Conservation (phyloP, 208 protist species). For the Strigomonas culicis region DNA sequence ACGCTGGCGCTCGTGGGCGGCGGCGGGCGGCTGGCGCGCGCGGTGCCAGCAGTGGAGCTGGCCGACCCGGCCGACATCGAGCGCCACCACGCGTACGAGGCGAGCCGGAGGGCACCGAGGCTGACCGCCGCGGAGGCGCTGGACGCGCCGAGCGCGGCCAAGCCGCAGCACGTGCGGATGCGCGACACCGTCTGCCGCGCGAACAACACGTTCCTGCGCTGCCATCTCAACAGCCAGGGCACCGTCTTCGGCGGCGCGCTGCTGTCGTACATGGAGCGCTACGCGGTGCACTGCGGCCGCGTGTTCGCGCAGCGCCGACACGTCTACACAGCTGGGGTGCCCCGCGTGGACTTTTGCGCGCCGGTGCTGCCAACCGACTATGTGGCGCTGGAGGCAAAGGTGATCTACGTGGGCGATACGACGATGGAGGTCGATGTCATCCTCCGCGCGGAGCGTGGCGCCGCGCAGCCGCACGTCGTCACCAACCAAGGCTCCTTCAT, state of each 20-base stretch:
- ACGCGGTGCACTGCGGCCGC: conserved; percentile 78
- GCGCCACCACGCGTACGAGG: conserved; percentile 49
- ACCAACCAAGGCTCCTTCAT: conserved; percentile 85
- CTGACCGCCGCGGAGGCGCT: conserved; percentile 46
- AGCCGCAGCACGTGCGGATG: conserved; percentile 57
- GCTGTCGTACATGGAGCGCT: conserved; percentile 88
- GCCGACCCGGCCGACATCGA: conserved; percentile 55
- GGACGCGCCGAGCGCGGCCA: conserved; percentile 52
- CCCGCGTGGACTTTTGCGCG: conserved; percentile 76
- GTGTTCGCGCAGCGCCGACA: conserved; percentile 84
- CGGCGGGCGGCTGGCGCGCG: conserved; percentile 60
- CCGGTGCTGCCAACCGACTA: conserved; percentile 81
- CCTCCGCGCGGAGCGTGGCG: conserved; percentile 54
- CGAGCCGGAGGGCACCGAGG: conserved; percentile 38
- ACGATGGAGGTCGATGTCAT: conserved; percentile 88
- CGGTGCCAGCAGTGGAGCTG: conserved; percentile 76
- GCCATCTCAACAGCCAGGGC: conserved; percentile 87
- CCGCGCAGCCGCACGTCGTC: conserved; percentile 27
- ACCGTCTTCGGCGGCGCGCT: conserved; percentile 90
- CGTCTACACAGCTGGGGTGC: conserved; percentile 80
- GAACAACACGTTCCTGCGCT: conserved; percentile 80
- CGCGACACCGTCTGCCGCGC: conserved; percentile 39
- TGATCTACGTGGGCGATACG: conserved; percentile 85
- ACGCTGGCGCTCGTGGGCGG: conserved; percentile 81
- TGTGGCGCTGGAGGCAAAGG: conserved; percentile 74